Percentiles rank a stretch among this genome's conserved stretches.
Conservation (phyloP, 1,284 basidiomycete species). For the Agaricales sp. region DNA sequence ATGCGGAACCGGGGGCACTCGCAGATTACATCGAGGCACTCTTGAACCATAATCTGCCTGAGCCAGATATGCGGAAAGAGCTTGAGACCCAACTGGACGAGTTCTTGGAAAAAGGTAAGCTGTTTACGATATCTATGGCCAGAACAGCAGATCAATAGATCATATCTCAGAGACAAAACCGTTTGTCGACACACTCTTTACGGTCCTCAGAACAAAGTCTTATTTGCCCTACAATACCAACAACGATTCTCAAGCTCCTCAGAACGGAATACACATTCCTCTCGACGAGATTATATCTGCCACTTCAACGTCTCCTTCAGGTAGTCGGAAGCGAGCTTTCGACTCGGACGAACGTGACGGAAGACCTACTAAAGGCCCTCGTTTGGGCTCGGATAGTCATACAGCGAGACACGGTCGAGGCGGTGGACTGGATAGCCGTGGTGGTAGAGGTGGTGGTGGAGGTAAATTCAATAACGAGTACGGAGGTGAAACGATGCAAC, state of each 20-base stretch:
- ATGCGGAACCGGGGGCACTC: slow-evolving; percentile 90
- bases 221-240: slow-evolving; percentile 58
- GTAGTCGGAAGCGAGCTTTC: slow-evolving; percentile 52
- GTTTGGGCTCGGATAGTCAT: slow-evolving; percentile 48
- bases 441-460: slow-evolving; percentile 19
- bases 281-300: slow-evolving; percentile 51
- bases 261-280: slow-evolving; percentile 70
- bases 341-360: slow-evolving; percentile 50
- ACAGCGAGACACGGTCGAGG: slow-evolving; percentile 49
- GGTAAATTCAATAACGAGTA: slow-evolving; percentile 24
- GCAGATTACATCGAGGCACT: slow-evolving; percentile 94
- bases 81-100: slow-evolving; percentile 75
- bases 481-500: slow-evolving; percentile 28
- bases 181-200: slow-evolving; percentile 83
- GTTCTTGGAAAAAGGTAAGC: slow-evolving; percentile 82
- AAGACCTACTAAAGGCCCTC: slow-evolving; percentile 57
- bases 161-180: slow-evolving; percentile 47
- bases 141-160: slow-evolving; percentile 10
- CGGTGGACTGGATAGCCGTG: slow-evolving; percentile 23
- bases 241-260: slow-evolving; percentile 23
- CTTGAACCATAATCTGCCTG: slow-evolving; percentile 80
- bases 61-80: slow-evolving; percentile 76
- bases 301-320: slow-evolving; percentile 29
- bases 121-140: slow-evolving; percentile 5
- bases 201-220: slow-evolving; percentile 70